phyloP scores from a whole-genome alignment of 345 rosid genomes.

The Murraya koenigii region DNA sequence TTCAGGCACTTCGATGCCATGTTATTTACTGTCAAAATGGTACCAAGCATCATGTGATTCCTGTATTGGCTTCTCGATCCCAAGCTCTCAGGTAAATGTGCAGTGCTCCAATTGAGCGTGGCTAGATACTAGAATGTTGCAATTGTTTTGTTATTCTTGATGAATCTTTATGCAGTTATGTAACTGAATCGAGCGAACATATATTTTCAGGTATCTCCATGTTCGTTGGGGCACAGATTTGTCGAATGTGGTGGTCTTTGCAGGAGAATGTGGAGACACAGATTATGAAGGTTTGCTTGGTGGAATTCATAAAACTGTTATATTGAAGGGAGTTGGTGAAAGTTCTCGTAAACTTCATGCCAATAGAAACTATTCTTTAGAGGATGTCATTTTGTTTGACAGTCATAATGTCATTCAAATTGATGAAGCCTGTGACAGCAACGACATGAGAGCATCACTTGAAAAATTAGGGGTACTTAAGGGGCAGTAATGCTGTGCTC shows the following conservation, averaged over 20 bases:
- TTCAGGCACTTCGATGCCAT: conserved; percentile 37
- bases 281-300: conserved; percentile 75
- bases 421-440: conserved; percentile 20
- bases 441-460: conserved; percentile 39
- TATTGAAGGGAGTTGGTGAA: conserved; percentile 39
- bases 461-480: conserved; percentile 35
- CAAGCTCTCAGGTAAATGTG: conserved; percentile 69
- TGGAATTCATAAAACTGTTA: conserved; percentile 61
- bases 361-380: too few relatives aligned
- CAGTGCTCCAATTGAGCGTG: too few relatives aligned
- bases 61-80: conserved; percentile 74
- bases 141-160: neutral
- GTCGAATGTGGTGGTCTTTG: conserved; percentile 52
- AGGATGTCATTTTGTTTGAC: too few relatives aligned
- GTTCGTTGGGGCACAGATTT: conserved; percentile 73
- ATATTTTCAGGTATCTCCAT: conserved; percentile 51
- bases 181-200: neutral
- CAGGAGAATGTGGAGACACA: conserved; percentile 73
- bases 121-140: neutral
- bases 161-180: too few relatives aligned
- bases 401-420: too few relatives aligned
- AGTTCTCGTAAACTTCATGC: too few relatives aligned
- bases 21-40: conserved; percentile 61
- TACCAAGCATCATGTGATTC: conserved; percentile 58
- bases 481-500: neutral